phyloP scores from a whole-genome alignment of 495 filamentous ascomycete species.

The Aspergillus coremiiformis region DNA sequence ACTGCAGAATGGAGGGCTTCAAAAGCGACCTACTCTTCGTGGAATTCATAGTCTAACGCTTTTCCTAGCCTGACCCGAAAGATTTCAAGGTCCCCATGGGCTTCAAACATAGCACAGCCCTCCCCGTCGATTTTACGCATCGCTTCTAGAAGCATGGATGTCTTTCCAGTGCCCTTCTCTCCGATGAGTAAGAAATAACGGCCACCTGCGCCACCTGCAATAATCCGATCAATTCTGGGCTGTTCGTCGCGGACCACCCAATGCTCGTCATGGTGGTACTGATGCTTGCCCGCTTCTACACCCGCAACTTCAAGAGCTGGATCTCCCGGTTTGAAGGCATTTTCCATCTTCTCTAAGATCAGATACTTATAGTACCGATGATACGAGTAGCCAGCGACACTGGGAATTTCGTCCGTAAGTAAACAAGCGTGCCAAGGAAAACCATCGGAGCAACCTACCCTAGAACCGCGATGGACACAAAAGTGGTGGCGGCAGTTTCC shows the following conservation, averaged over 20 bases:
- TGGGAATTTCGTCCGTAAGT: slow-evolving; percentile 24
- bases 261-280: slow-evolving; percentile 52
- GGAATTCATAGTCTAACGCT: slow-evolving; percentile 88
- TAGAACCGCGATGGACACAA: slow-evolving; percentile 76
- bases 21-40: slow-evolving; percentile 42
- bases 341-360: slow-evolving; percentile 81
- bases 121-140: slow-evolving; percentile 88
- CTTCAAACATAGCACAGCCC: slow-evolving; percentile 87
- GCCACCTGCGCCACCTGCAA: slow-evolving; percentile 58
- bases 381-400: slow-evolving; percentile 74
- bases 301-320: slow-evolving; percentile 85
- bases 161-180: slow-evolving; percentile 95
- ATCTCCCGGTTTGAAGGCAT: slow-evolving; percentile 89
- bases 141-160: slow-evolving; percentile 86
- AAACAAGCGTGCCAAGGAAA: neutral
- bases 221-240: slow-evolving; percentile 64
- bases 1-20: neutral
- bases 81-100: slow-evolving; percentile 90
- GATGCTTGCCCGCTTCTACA: slow-evolving; percentile 48
- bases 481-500: slow-evolving; percentile 77
- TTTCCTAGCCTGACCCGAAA: slow-evolving; percentile 89
- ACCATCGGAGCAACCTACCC: slow-evolving; percentile 49
- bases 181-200: slow-evolving; percentile 93
- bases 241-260: slow-evolving; percentile 85
- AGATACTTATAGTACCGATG: slow-evolving; percentile 83